Evolutionary conservation across 164 flowering plant genomes (phyloP).

Genomic region (Chloranthus sessilifolius): DNA sequence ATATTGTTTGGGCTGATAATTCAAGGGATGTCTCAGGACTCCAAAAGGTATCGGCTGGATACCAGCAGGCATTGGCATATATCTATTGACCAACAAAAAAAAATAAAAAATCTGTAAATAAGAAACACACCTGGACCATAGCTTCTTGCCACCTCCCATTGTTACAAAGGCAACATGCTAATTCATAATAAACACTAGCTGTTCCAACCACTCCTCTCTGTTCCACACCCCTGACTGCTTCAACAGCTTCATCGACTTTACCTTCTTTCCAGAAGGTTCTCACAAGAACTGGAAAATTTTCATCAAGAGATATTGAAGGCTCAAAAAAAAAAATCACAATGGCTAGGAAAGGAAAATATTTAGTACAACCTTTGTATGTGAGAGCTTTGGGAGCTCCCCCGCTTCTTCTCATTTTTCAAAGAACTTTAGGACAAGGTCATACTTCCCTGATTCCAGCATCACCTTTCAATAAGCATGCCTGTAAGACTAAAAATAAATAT

Average conservation of each 20-base stretch:
- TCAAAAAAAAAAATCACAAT: conserved; percentile 1
- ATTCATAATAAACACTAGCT: conserved; percentile 73
- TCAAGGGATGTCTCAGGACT: too few relatives aligned
- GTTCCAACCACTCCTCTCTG: conserved; percentile 72
- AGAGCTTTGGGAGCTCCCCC: conserved; percentile 69
- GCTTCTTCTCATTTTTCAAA: conserved; percentile 65
- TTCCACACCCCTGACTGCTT: conserved; percentile 83
- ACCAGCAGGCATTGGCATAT: too few relatives aligned
- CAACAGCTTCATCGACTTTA: conserved; percentile 71
- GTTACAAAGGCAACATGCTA: conserved; percentile 92
- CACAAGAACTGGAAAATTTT: conserved; percentile 68
- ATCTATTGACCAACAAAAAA: too few relatives aligned
- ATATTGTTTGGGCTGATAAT: too few relatives aligned
- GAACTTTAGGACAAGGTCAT: conserved; percentile 68
- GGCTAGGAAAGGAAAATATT: too few relatives aligned
- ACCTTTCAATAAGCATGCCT: conserved; percentile 73
- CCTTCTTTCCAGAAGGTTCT: conserved; percentile 83
- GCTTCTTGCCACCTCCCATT: conserved; percentile 93
- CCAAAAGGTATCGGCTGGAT: too few relatives aligned
- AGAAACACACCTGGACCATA: conserved; percentile 50
- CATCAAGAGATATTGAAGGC: conserved; percentile 1
- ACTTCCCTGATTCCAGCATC: conserved; percentile 83
- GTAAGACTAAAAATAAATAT: conserved; percentile 42
- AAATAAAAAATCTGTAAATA: not conserved
- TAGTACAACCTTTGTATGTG: conserved; percentile 63